A percentile compares a stretch with the other conserved stretches of the same genome.
Evolutionary conservation across 441 rosid species (phyloP).

Genomic region (Pelargonium cotyledonis): DNA sequence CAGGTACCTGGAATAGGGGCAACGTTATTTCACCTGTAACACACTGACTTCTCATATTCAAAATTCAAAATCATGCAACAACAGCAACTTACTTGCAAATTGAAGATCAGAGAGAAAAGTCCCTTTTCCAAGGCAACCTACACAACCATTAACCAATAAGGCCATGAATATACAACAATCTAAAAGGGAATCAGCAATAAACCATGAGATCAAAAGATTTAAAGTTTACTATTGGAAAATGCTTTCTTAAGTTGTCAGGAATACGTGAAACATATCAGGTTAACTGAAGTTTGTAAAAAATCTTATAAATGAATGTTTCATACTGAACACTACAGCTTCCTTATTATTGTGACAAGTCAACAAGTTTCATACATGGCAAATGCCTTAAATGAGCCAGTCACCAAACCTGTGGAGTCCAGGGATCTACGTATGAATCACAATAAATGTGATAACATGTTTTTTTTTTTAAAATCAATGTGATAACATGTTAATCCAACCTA

Average conservation of each 20-base stretch:
- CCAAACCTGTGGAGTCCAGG: background rate
- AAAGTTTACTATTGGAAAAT: background rate
- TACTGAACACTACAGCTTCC: background rate
- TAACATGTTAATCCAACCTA: too few relatives aligned
- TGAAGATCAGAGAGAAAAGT: constrained; percentile 72
- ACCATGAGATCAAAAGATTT: background rate
- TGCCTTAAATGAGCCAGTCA: background rate
- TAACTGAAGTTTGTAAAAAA: background rate
- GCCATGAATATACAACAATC: background rate
- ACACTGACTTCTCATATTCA: background rate
- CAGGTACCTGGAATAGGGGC: constrained; percentile 68
- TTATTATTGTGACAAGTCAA: background rate
- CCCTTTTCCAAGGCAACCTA: constrained; percentile 98
- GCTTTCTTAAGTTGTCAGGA: background rate
- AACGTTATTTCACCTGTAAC: background rate
- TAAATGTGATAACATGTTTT: background rate
- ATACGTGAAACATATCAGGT: background rate
- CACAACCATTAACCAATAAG: background rate
- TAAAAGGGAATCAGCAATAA: background rate
- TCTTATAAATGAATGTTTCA: background rate
- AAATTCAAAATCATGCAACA: constrained; percentile 16
- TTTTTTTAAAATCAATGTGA: too few relatives aligned
- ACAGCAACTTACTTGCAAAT: constrained; percentile 77
- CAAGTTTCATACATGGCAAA: background rate
- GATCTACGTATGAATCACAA: background rate